A percentile compares a stretch with the other conserved stretches of the same genome.
Conservation (phyloP, 805 yeast genomes). For the Ogataea philodendri region DNA sequence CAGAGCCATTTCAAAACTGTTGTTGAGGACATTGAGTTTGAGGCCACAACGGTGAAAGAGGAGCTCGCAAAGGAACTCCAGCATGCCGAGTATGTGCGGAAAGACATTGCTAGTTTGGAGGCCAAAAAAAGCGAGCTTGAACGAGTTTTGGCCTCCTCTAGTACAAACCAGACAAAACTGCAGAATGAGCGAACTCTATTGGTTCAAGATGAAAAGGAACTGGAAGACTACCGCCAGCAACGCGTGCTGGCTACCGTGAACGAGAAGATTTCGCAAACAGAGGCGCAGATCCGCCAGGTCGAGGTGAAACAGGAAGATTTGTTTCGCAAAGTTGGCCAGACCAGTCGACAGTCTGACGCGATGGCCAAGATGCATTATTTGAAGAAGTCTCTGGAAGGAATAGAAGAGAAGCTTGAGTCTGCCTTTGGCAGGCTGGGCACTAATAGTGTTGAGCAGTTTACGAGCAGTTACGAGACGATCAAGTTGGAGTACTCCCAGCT, state of each 20-base stretch:
- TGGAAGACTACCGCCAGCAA: slow-evolving; percentile 31
- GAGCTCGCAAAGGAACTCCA: slow-evolving; percentile 43
- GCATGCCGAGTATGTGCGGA: slow-evolving; percentile 38
- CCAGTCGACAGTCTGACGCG: slow-evolving; percentile 57
- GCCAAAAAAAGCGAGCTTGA: slow-evolving; percentile 39
- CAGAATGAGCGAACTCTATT: slow-evolving; percentile 45
- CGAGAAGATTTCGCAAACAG: slow-evolving; percentile 37
- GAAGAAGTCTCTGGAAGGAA: slow-evolving; percentile 5
- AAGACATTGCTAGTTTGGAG: slow-evolving; percentile 40
- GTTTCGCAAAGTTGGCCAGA: slow-evolving; percentile 46
- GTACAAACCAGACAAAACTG: slow-evolving; percentile 46
- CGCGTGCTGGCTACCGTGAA: slow-evolving; percentile 33
- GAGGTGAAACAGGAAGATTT: slow-evolving; percentile 53
- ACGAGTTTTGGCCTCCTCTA: slow-evolving; percentile 37
- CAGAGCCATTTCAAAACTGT: slow-evolving; percentile 8
- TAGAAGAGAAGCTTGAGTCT: slow-evolving; percentile 3
- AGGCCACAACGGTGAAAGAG: slow-evolving; percentile 26
- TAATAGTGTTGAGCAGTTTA: too few species aligned
- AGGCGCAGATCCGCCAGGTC: slow-evolving; percentile 34
- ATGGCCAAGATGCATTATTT: slow-evolving; percentile 48
- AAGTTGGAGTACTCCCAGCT: too few species aligned
- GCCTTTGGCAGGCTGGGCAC: too few species aligned
- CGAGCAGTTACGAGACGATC: too few species aligned
- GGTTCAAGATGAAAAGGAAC: slow-evolving; percentile 36
- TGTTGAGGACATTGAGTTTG: slow-evolving; percentile 17